A percentile compares a stretch with the other conserved stretches of the same genome.
Conservation (phyloP, 2,329 filamentous ascomycete species). For the Pseudogymnoascus verrucosus region DNA sequence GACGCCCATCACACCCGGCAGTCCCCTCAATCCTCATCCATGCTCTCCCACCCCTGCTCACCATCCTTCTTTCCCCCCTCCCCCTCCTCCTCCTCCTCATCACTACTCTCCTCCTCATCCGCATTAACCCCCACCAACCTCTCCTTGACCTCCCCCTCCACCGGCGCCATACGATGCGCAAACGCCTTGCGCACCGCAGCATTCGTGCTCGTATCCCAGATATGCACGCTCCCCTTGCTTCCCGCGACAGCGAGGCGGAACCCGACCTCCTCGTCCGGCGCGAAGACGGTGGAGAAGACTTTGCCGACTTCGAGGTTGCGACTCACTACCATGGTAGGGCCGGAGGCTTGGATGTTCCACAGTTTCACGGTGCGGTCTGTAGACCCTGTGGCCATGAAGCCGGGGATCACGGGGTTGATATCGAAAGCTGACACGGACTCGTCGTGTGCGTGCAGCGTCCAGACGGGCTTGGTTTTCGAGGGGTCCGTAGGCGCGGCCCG, state of each 20-base stretch:
- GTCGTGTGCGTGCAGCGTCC: constrained; percentile 94
- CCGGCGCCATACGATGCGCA: constrained; percentile 57
- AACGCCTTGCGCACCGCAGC: constrained; percentile 77
- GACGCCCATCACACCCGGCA: no score
- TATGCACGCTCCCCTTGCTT: constrained; percentile 83
- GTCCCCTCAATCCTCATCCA: constrained; percentile 35
- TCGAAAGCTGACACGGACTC: constrained; percentile 87
- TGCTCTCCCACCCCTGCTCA: constrained; percentile 39
- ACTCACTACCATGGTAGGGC: constrained; percentile 83
- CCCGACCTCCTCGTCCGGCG: constrained; percentile 80
- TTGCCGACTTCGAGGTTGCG: constrained; percentile 90
- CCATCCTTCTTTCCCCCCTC: constrained; percentile 42
- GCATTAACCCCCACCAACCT: constrained; percentile 66
- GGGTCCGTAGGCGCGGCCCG: constrained; percentile 68
- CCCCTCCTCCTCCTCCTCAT: constrained; percentile 49
- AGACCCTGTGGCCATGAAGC: constrained; percentile 87
- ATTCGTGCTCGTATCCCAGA: constrained; percentile 95
- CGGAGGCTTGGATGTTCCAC: constrained; percentile 78
- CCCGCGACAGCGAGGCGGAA: constrained; percentile 91
- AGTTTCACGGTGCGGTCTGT: constrained; percentile 94
- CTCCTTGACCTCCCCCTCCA: constrained; percentile 61
- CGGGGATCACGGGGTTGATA: constrained; percentile 81
- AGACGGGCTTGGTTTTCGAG: constrained; percentile 71
- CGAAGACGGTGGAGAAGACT: constrained; percentile 86
- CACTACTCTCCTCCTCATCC: constrained; percentile 57